phyloP scores from a whole-genome alignment of 306 rosid genomes.

The Malus orientalis region DNA sequence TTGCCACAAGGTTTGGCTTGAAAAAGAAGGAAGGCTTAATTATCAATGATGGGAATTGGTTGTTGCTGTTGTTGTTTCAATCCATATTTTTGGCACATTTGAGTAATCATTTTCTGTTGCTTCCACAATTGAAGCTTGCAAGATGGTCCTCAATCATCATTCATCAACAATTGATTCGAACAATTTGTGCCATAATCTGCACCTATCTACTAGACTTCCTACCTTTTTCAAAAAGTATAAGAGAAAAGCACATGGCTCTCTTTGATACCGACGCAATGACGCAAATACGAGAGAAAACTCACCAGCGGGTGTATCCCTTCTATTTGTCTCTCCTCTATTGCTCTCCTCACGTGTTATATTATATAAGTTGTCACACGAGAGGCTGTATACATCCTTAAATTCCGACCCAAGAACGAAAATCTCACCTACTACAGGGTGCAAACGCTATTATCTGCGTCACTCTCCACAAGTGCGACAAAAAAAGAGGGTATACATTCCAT shows the following conservation, averaged over 20 bases:
- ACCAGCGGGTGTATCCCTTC: too few relatives aligned
- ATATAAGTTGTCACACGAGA: too few relatives aligned
- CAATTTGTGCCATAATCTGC: neutral
- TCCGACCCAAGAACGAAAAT: neutral
- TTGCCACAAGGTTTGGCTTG: neutral
- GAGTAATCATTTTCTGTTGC: neutral
- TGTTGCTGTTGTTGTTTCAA: neutral
- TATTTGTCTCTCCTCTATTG: too few relatives aligned
- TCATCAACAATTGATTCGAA: neutral
- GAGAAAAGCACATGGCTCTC: constrained; percentile 7
- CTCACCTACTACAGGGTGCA: neutral
- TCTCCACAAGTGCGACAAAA: neutral
- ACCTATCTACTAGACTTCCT: neutral
- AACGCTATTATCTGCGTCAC: neutral
- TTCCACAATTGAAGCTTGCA: constrained; percentile 3
- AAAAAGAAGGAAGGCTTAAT: neutral
- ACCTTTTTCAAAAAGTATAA: neutral
- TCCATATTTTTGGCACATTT: neutral
- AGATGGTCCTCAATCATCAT: neutral
- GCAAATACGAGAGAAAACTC: neutral
- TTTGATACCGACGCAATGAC: neutral
- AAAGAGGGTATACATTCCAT: neutral
- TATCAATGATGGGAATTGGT: neutral
- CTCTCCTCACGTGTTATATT: too few relatives aligned
- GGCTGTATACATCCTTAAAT: neutral